Conservation (phyloP, 1,139 yeast species). For the Kodamaea fungicola region DNA sequence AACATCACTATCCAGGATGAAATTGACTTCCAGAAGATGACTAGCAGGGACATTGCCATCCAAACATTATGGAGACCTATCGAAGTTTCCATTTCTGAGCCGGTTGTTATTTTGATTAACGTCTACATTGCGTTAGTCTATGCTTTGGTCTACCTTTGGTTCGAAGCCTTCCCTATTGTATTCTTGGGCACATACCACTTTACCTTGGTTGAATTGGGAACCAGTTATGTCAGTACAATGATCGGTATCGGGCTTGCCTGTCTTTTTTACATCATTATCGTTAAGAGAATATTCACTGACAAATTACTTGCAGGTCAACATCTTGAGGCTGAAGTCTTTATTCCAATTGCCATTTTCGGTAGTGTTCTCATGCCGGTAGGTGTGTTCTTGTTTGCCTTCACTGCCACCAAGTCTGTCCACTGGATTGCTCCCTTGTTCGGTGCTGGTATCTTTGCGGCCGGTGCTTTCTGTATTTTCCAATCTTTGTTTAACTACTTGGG, state of each 20-base stretch:
- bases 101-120: conserved; percentile 45
- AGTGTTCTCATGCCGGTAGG: conserved; percentile 41
- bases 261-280: conserved; percentile 20
- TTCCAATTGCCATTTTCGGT: conserved; percentile 44
- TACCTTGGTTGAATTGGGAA: conserved; percentile 46
- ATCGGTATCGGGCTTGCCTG: conserved; percentile 39
- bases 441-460: conserved; percentile 32
- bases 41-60: conserved; percentile 20
- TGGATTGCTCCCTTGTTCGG: conserved; percentile 47
- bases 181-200: conserved; percentile 43
- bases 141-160: conserved; percentile 53
- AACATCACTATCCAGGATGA: conserved; percentile 29
- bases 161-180: conserved; percentile 59
- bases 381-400: conserved; percentile 50
- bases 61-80: conserved; percentile 51
- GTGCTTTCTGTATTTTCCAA: conserved; percentile 41
- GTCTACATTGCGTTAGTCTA: conserved; percentile 53
- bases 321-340: conserved; percentile 37
- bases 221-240: conserved; percentile 40
- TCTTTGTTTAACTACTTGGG: conserved; percentile 33
- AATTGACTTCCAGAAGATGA: conserved; percentile 19
- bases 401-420: conserved; percentile 34
- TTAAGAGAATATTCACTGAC: conserved; percentile 21
- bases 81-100: conserved; percentile 40
- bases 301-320: conserved; percentile 19